Conservation (phyloP, 345 rosid species). For the Carallia pectinifolia region DNA sequence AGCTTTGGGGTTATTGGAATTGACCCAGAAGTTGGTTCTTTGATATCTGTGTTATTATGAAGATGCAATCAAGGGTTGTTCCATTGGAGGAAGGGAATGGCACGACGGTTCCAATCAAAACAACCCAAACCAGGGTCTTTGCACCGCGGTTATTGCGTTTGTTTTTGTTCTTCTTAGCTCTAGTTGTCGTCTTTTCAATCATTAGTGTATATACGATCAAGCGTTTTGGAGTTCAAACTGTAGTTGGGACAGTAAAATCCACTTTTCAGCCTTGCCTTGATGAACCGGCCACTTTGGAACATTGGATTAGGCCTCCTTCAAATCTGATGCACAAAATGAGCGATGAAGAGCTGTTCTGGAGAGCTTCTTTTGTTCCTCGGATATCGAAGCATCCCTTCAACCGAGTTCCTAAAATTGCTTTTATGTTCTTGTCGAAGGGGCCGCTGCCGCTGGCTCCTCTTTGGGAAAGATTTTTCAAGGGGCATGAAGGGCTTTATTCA, state of each 20-base stretch:
- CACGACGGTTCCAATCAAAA: constrained; percentile 32
- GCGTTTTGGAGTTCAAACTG: constrained; percentile 51
- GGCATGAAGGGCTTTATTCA: constrained; percentile 70
- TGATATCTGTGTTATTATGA: constrained; percentile 10
- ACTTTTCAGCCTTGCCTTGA: constrained; percentile 50
- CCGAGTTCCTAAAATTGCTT: constrained; percentile 83
- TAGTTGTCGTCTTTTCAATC: constrained; percentile 56
- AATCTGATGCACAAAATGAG: constrained; percentile 67
- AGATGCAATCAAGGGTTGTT: constrained; percentile 60
- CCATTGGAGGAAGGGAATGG: constrained; percentile 75
- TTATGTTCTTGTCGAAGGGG: constrained; percentile 95
- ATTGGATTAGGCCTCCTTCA: constrained; percentile 61
- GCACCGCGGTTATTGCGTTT: constrained; percentile 53
- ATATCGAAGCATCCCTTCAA: constrained; percentile 63
- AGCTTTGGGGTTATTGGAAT: constrained; percentile 16
- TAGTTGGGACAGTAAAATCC: constrained; percentile 44
- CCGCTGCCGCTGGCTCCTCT: constrained; percentile 84
- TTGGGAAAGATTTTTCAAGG: constrained; percentile 91
- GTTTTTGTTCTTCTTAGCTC: constrained; percentile 47
- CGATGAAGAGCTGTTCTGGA: constrained; percentile 79
- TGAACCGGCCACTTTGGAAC: constrained; percentile 38
- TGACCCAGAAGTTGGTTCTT: constrained; percentile 16
- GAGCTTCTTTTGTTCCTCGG: constrained; percentile 71
- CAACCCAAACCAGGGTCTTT: constrained; percentile 46
- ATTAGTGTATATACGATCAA: constrained; percentile 67